Base-by-base conservation (phyloP, 2,329 filamentous ascomycete species). In the Cytospora piceae region DNA sequence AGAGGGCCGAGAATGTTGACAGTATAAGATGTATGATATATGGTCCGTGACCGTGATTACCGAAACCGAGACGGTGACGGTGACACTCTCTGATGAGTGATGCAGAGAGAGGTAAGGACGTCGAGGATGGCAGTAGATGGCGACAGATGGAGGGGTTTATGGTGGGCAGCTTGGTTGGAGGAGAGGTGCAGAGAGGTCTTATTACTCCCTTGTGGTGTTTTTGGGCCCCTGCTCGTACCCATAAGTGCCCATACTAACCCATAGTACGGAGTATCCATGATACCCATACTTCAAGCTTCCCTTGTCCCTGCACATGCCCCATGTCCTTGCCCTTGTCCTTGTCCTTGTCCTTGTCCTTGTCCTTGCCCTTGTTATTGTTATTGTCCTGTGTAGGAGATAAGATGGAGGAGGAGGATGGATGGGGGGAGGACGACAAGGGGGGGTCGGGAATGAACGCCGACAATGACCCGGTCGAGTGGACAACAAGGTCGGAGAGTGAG, bases 121-220 rank as follows among this genome's bases (percentile, higher is more conserved):
- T 39, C 53, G 60, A 63, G 53, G 37, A 57, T 63, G 52, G 46
- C n/a, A 49, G 46, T n/a, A 49, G 46, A 49, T 63, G 52, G 42
- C 60, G 49, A 27, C 42, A 63, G 22, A 63, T 57, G 60, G 60
- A 63, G 53, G 53, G 60, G 58, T 61, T 56, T 57, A 56, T 32
- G 49, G 59, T 51, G 58, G 52, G 5, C 42, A 31, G 24, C 46
- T n/a, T 65, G 63, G 63, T 58, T 65, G 63, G 58, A 65, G 53
- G 63, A 57, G 58, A 61, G 54, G 63, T 64, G 63, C 53, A 55
- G 39, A 56, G 34, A 61, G 58, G 39, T 65, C 63, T 65, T 65
- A 65, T 65, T 65, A 56, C 63, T 65, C 58, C 63, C 34, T 61
- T 54, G 57, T 65, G 51, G 57, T 65, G 22, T 34, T 52, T 37